Conservation (phyloP, 1,139 yeast genomes). For the Blastobotrys buckinghamii region DNA sequence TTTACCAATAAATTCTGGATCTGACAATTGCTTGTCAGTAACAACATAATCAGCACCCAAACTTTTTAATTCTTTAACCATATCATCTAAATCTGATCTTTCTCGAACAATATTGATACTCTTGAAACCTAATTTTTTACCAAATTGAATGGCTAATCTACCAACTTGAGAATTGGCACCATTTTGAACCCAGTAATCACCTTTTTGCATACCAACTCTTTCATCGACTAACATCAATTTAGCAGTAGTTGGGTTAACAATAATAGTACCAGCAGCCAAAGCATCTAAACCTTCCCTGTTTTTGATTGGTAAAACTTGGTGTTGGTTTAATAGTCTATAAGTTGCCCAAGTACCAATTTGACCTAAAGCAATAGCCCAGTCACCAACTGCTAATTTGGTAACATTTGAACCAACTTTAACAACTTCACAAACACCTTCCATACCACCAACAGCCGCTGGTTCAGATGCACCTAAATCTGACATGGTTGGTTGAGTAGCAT, state of each 20-base stretch:
- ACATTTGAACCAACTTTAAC: slow-evolving; percentile 56
- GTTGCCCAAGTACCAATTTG: slow-evolving; percentile 96
- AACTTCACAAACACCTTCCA: slow-evolving; percentile 89
- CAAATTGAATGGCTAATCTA: slow-evolving; percentile 84
- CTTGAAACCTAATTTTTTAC: slow-evolving; percentile 67
- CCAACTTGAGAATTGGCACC: slow-evolving; percentile 98
- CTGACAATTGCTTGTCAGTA: not conserved
- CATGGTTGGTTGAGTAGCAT: slow-evolving; percentile 73
- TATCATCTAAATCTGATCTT: not conserved
- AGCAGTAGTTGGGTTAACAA: slow-evolving; percentile 92
- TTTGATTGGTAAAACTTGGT: slow-evolving; percentile 43
- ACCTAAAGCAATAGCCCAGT: slow-evolving; percentile 72
- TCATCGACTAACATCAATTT: slow-evolving; percentile 74
- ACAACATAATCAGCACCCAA: not conserved
- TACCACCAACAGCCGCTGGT: slow-evolving; percentile 80
- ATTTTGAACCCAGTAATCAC: slow-evolving; percentile 93
- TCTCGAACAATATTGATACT: slow-evolving; percentile 69
- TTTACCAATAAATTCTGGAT: not conserved
- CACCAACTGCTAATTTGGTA: slow-evolving; percentile 54
- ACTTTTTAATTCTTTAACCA: not conserved
- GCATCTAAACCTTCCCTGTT: slow-evolving; percentile 35
- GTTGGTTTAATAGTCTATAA: slow-evolving; percentile 43
- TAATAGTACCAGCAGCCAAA: slow-evolving; percentile 76
- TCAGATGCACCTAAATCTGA: slow-evolving; percentile 47
- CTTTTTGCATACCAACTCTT: slow-evolving; percentile 54